Base-by-base conservation (phyloP, 2,329 filamentous ascomycete genomes). In the Colletotrichum tofieldiae region DNA sequence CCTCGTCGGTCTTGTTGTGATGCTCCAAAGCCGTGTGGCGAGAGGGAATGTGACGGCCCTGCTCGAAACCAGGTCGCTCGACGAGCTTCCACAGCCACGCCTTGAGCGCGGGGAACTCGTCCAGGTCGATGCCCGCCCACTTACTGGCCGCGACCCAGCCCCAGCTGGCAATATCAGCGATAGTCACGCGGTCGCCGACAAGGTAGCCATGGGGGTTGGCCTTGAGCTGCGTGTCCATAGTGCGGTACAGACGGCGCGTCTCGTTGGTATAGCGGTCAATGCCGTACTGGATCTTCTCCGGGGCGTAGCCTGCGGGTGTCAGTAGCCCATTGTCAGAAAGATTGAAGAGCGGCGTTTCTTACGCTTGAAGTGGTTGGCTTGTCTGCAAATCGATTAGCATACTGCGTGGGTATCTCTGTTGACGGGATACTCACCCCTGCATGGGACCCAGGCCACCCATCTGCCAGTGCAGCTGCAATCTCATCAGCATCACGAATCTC, bases 201-300 rank as follows among this genome's bases (percentile, higher is more conserved):
- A 92, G 82, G 79, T 86, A 92, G 16, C 88, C 89, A 0, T 86
- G 88, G 3, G 81, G 79, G 6, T 87, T 87, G 77, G 86, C 86
- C 74, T 83, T 81, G 54, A 98, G 89, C 67, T 95, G 91, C 59
- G 88, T 90, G 78, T 97, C 92, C 71, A 97, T 84, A 26, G 94
- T 92, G 63, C 90, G 86, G 84, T 96, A 97, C 1, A 98, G 86
- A 18, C 95, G 91, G n/a, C 92, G 88, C 0, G 93, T 94, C 84
- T 98, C 95, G 79, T 94, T 96, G 78, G 87, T 85, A 84, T 97
- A 98, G 59, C 95, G 89, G 78, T 93, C 90, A 67, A 97, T 90
- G 74, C 93, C 94, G 80, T 98, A 97, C 78, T 92, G 86, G 77
- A 97, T 96, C 80, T 89, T 91, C 80, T 95, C 93, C 0, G 94